Percentiles rank a stretch among this genome's conserved stretches.
phyloP scores from a whole-genome alignment of 2,329 filamentous ascomycete species.

The Pochonia chlamydosporia region DNA sequence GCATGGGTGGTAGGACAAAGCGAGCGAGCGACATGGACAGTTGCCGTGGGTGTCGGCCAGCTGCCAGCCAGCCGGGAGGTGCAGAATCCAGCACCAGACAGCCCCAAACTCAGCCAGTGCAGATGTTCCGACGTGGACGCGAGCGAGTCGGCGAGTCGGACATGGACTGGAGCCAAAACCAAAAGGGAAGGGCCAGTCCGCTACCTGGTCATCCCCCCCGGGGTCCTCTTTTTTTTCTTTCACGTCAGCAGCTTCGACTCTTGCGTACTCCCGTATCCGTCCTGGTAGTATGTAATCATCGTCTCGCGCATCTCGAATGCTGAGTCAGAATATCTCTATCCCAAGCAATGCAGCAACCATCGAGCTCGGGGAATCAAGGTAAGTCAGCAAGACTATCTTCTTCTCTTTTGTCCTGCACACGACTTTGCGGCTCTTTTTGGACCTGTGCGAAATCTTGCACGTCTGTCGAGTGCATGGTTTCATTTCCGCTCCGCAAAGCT shows the following conservation, averaged over 20 bases:
- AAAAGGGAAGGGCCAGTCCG: neutral
- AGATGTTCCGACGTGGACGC: too few relatives aligned
- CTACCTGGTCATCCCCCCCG: neutral
- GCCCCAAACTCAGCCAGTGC: too few relatives aligned
- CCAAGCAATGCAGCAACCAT: slow-evolving; percentile 15
- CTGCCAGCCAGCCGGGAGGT: neutral
- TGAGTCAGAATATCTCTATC: slow-evolving; percentile 15
- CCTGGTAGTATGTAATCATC: slow-evolving; percentile 11
- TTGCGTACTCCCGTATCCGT: slow-evolving; percentile 14
- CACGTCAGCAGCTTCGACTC: slow-evolving; percentile 16
- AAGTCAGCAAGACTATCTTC: slow-evolving; percentile 11
- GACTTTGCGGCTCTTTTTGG: neutral
- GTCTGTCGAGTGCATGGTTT: neutral
- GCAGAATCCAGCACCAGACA: too few relatives aligned
- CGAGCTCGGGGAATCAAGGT: slow-evolving; percentile 16
- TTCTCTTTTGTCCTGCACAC: slow-evolving; percentile 5
- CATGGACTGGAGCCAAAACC: too few relatives aligned
- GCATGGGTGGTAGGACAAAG: too few relatives aligned
- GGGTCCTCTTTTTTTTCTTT: slow-evolving; percentile 13
- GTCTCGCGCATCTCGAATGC: slow-evolving; percentile 14
- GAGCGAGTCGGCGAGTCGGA: too few relatives aligned
- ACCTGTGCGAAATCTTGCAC: neutral
- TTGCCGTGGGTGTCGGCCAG: neutral
- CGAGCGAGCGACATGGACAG: too few relatives aligned
- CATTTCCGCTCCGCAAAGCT: neutral